These are phyloP conservation scores for Picochlorum sp. DNA, from an alignment of 139 green algal species.

Conservation along the genomic window DNA sequence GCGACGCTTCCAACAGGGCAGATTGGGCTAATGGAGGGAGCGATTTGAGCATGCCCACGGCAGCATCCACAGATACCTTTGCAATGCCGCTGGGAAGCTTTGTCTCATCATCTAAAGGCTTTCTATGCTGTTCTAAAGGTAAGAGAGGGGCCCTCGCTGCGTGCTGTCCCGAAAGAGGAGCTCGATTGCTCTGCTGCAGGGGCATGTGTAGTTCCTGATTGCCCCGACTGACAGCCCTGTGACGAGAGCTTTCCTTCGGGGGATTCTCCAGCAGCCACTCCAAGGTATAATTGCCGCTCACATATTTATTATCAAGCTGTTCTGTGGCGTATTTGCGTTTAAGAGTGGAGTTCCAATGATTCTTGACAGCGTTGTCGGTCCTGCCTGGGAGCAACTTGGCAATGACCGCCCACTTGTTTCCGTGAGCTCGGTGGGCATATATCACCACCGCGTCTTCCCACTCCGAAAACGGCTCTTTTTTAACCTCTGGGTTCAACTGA, in stretches of 20 bases:
- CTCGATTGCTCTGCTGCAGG: neutral
- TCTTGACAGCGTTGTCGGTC: constrained; percentile 73
- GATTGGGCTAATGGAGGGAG: constrained; percentile 6
- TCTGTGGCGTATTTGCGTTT: constrained; percentile 41
- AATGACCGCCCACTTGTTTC: constrained; percentile 73
- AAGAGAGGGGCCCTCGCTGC: neutral
- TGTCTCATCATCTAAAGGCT: neutral
- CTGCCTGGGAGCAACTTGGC: constrained; percentile 67
- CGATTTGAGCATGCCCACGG: neutral
- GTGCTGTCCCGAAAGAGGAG: neutral
- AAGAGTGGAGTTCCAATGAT: constrained; percentile 73
- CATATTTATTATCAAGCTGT: constrained; percentile 20
- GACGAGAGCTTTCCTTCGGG: constrained; percentile 10
- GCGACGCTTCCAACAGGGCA: constrained; percentile 5
- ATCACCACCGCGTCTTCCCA: constrained; percentile 69
- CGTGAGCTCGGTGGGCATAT: constrained; percentile 45
- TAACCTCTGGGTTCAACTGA: constrained; percentile 70
- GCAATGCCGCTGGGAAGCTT: neutral
- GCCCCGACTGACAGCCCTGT: neutral
- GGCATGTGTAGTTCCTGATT: no score
- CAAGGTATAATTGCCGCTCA: constrained; percentile 17
- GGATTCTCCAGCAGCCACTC: constrained; percentile 34
- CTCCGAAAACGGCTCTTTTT: constrained; percentile 61
- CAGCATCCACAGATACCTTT: constrained; percentile 4
- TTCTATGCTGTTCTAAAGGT: neutral